Base-by-base conservation (phyloP, 345 rosid genomes). In the Ricinus communis region DNA sequence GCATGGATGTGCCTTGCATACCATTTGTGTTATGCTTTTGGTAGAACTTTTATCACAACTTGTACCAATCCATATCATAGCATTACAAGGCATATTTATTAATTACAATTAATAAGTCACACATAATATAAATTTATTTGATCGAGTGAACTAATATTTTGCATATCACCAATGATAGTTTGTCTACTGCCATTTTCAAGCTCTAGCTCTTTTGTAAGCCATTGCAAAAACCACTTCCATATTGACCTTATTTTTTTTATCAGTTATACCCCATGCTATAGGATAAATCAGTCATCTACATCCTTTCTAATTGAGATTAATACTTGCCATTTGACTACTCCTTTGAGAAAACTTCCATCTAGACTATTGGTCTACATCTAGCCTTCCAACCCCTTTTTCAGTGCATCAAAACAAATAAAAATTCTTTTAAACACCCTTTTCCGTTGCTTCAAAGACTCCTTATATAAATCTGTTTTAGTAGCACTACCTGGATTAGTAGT, bases 261-360 rank as follows among this genome's bases (percentile, higher is more conserved):
- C 47, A 1, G 61, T 67, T 3, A 46, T 40, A 5, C 5, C 68
- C 74, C 28, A 60, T 16, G 65, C 1, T 7, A 60, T 28, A 7
- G 65, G 65, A 25, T 5, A 60, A 12, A 27, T 27, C n/a, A n/a
- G 0, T 60, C 15, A 3, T 33, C n/a, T 3, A 18, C 36, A 33
- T 60, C 65, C 19, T 15, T 61, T 21, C 68, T 59, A 33, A 71
- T 12, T 0, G 74, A 41, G 2, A 47, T 31, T n/a, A 71, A 7
- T 2, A 71, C 5, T 24, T 71, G 30, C 7, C 45, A 58, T n/a
- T 71, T 71, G 25, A 45, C 16, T 40, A 28, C 24, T 5, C 66
- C 67, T 40, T 71, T 60, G 18, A 71, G 30, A 31, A 71, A 71
- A 66, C 68, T 60, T 60, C 67, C 5, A 71, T 2, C 5, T 67